Evolutionary conservation across 495 filamentous ascomycete species (phyloP).

Genomic region (Aspergillus bertholletiae): DNA sequence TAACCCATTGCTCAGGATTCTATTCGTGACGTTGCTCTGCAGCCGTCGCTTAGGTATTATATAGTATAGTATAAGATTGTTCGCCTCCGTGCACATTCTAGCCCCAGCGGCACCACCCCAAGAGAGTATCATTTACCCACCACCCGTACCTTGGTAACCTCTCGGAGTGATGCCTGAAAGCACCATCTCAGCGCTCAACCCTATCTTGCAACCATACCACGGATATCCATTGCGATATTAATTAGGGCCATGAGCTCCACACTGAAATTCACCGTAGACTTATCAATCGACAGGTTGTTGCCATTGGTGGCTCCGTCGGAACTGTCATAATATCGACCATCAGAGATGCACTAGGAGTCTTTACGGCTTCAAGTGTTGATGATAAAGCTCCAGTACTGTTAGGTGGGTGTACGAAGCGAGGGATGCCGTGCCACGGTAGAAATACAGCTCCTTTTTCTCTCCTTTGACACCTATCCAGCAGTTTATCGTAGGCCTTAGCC

Average conservation of each 20-base stretch:
- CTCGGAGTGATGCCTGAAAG: not conserved
- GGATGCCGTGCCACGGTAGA: no score
- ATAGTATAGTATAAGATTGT: no score
- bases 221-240: not conserved
- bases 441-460: no score
- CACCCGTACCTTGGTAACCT: not conserved
- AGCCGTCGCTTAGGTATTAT: no score
- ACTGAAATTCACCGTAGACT: slow-evolving; percentile 4
- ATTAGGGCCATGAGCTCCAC: not conserved
- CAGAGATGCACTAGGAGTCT: slow-evolving; percentile 8
- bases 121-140: not conserved
- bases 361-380: no score
- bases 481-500: no score
- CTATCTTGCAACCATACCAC: not conserved
- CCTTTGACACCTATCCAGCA: no score
- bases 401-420: no score
- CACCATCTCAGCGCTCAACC: not conserved
- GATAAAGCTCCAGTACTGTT: no score
- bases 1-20: not conserved
- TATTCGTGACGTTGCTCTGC: not conserved
- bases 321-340: slow-evolving; percentile 26
- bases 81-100: not conserved
- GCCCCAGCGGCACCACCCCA: not conserved
- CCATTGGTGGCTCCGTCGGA: slow-evolving; percentile 31
- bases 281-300: slow-evolving; percentile 19